Evolutionary conservation across 2,329 filamentous ascomycete genomes (phyloP).

Genomic region (Xylariaceae sp.): DNA sequence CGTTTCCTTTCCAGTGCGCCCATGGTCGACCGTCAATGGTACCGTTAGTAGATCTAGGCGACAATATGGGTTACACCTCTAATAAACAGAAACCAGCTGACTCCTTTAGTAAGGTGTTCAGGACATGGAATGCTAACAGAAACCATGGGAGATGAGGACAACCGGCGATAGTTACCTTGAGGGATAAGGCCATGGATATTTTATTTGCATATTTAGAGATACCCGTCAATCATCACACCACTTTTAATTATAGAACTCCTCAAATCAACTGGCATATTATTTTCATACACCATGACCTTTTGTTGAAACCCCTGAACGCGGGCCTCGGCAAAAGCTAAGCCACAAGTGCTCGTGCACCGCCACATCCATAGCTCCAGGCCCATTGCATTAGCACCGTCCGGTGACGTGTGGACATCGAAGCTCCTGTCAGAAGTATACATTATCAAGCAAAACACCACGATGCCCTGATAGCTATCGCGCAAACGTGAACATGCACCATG

Average conservation of each 20-base stretch:
- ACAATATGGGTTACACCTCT: conserved; percentile 7
- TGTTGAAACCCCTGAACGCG: too few relatives aligned
- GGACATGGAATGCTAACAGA: conserved; percentile 32
- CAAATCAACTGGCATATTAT: background rate
- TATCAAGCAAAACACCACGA: conserved; percentile 22
- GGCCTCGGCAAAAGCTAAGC: background rate
- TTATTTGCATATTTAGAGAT: background rate
- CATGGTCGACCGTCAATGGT: conserved; percentile 76
- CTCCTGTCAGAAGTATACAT: conserved; percentile 21
- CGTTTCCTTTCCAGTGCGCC: conserved; percentile 83
- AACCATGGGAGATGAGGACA: background rate
- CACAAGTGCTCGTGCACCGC: background rate
- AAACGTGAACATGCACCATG: conserved; percentile 36
- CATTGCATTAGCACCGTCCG: conserved; percentile 15
- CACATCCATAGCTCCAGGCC: conserved; percentile 28
- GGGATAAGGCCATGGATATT: too few relatives aligned
- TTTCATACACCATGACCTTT: too few relatives aligned
- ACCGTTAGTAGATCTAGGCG: conserved; percentile 62
- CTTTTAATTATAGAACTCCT: background rate
- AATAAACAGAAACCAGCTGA: conserved; percentile 9
- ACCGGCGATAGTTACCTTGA: background rate
- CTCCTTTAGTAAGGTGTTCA: conserved; percentile 36
- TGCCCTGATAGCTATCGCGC: conserved; percentile 32
- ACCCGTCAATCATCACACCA: background rate
- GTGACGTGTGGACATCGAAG: conserved; percentile 38